Evolutionary conservation across 1,284 basidiomycete species (phyloP), one percentile per base, ranked within the genome.

Genomic region (Boletus sp.): DNA sequence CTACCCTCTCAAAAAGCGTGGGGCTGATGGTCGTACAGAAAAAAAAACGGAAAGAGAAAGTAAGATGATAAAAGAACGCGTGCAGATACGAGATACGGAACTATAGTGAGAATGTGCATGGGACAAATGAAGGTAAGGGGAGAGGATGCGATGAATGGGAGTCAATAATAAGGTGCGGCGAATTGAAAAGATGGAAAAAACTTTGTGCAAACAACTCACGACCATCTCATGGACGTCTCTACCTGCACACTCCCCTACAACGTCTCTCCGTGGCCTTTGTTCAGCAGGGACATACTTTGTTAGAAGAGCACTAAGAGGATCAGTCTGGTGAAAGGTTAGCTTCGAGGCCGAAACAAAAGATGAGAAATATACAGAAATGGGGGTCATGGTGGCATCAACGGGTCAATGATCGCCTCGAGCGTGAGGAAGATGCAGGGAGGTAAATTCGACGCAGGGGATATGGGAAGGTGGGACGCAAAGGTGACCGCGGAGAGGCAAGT

Each of bases 261-360:
- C 57, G 61, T 91, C 87, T 65, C 88, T 76, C 41, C 68, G 68
- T 20, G 88, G 88, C 13, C 89, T 75, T 60, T 75, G 75, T 62
- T 88, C 83, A 61, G 82, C 79, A 38, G 84, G 78, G 64, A 91
- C 82, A 71, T 90, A 84, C 78, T 89, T 91, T 58, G 77, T 82
- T 64, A 91, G 72, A 33, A 90, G 76, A 37, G 80, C 81, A 70
- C 77, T 81, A 69, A 91, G 75, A 36, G 87, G 85, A 71, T 90
- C 88, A 52, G 84, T 89, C 88, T 91, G 75, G 60, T 44, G 56
- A 61, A 59, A 65, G 1, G 26, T 61, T 8, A 61, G 44, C 13
- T 29, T 12, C 27, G 10, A 9, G n/a, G 14, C 41, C 7, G 20
- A 22, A 29, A 23, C 10, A 39, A 2, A 14, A 16, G 9, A 20